Base-by-base conservation (phyloP, 352 stramenopile genomes). In the Pythium phragmitis region DNA sequence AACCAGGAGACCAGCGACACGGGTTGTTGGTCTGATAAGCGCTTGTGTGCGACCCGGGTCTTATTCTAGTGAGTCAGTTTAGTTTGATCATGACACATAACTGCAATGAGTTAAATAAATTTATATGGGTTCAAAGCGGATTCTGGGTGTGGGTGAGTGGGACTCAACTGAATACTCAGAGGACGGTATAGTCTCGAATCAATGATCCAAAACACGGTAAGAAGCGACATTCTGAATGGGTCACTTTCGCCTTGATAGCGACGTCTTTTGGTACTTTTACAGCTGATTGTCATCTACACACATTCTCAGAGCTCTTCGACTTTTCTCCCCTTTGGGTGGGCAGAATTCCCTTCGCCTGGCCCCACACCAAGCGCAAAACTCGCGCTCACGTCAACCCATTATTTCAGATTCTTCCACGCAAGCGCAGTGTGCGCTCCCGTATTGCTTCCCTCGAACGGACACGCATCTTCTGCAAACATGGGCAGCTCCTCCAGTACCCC, bases 401-500 rank as follows among this genome's bases (percentile, higher is more conserved):
- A 50, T 16, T 50, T 14, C n/a, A 50, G 43, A 50, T 50, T 30
- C 21, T 7, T 50, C 43, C 43, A 50, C 43, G 26, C 48, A 55
- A 30, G 36, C 41, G 53, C 26, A 52, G n/a, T 21, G 9, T 39
- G 43, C 33, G 36, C 26, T 12, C 26, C 34, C 34, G 7, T 39
- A 39, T 39, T 14, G 1, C 34, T 23, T 7, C 46, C 19, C 19
- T 52, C 16, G 34, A 17, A 16, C 33, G 19, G 9, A 21, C 30
- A 48, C 47, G 5, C 19, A 50, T 43, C 37, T 33, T 50, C 16
- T 53, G 21, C 14, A 9, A 26, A 17, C 45, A 81, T 79, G 73
- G 73, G 71, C 34, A 81, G 67, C 63, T 76, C 70, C 16, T 47
- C 72, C 7, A 78, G 60, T 42, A 51, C 41, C 1, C 23, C 48